These are phyloP conservation scores for Artemisia annua DNA, from an alignment of 129 eudicot genomes.

Conservation along the genomic window DNA sequence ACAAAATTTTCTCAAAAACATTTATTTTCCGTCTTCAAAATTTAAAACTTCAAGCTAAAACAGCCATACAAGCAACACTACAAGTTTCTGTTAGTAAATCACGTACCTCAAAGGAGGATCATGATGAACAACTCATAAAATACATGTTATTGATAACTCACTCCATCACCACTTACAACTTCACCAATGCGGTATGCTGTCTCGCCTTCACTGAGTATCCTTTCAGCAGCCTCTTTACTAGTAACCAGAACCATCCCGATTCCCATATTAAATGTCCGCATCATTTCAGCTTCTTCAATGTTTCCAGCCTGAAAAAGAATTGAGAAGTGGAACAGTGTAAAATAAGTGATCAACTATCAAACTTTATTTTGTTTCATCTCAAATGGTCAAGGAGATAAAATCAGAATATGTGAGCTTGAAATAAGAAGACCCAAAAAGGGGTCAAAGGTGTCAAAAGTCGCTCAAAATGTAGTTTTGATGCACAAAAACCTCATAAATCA, in stretches of 20 bases:
- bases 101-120: conserved; percentile 16
- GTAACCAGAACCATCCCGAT: conserved; percentile 92
- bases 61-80: conserved; percentile 2
- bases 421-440: background rate
- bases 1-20: conserved; percentile 7
- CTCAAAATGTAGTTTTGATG: background rate
- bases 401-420: too few relatives aligned
- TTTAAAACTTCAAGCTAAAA: background rate
- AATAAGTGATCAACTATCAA: background rate
- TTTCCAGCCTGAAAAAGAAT: conserved; percentile 55
- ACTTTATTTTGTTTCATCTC: too few relatives aligned
- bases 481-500: background rate
- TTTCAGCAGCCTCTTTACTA: conserved; percentile 60
- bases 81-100: background rate
- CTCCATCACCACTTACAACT: conserved; percentile 78
- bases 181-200: conserved; percentile 73
- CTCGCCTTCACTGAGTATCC: conserved; percentile 58
- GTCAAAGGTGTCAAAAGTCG: too few relatives aligned
- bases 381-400: too few relatives aligned
- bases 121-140: conserved; percentile 15
- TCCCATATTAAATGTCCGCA: conserved; percentile 90
- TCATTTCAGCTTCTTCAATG: conserved; percentile 82
- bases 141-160: conserved; percentile 45
- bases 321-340: background rate
- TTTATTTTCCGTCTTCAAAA: conserved; percentile 6